Evolutionary conservation across 2,329 filamentous ascomycete genomes (phyloP).

Genomic region (Xylaria sp.): DNA sequence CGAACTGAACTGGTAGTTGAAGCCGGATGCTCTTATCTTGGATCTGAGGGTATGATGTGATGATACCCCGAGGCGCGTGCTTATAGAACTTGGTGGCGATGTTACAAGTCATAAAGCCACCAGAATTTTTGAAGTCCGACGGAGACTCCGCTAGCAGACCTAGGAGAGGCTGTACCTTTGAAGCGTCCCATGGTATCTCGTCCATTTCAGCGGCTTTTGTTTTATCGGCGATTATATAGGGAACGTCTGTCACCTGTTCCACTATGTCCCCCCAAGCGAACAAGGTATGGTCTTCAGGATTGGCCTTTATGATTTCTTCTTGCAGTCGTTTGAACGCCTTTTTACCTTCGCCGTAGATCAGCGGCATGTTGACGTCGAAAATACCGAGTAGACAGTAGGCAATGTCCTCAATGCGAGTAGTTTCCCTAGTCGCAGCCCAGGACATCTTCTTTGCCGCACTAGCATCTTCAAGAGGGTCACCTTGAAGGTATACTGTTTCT

Average conservation of each 20-base stretch:
- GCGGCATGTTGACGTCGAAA: conserved; percentile 46
- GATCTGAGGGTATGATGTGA: conserved; percentile 19
- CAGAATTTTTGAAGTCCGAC: conserved; percentile 19
- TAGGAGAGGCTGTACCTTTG: conserved; percentile 6
- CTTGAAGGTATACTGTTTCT: conserved; percentile 34
- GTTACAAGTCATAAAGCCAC: conserved; percentile 8
- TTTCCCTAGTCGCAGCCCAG: conserved; percentile 44
- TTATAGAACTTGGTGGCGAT: conserved; percentile 23
- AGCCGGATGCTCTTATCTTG: conserved; percentile 19
- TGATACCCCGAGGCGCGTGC: conserved; percentile 10
- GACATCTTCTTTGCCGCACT: conserved; percentile 43
- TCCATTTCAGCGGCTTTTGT: conserved; percentile 3
- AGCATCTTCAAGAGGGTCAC: conserved; percentile 24
- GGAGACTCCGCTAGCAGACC: conserved; percentile 25
- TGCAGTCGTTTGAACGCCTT: conserved; percentile 44
- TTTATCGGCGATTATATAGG: conserved; percentile 5
- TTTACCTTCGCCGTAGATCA: conserved; percentile 46
- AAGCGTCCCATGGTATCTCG: conserved; percentile 19
- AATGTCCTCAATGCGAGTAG: conserved; percentile 42
- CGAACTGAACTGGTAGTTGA: conserved; percentile 8
- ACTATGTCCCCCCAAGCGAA: conserved; percentile 39
- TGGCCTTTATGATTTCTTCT: conserved; percentile 40
- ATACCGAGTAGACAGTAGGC: conserved; percentile 47
- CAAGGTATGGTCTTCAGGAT: conserved; percentile 41
- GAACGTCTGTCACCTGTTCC: conserved; percentile 12